Percentiles rank a stretch among this genome's conserved stretches.
Evolutionary conservation across 1,284 basidiomycete species (phyloP).

Genomic region (Wolfiporia cocos): DNA sequence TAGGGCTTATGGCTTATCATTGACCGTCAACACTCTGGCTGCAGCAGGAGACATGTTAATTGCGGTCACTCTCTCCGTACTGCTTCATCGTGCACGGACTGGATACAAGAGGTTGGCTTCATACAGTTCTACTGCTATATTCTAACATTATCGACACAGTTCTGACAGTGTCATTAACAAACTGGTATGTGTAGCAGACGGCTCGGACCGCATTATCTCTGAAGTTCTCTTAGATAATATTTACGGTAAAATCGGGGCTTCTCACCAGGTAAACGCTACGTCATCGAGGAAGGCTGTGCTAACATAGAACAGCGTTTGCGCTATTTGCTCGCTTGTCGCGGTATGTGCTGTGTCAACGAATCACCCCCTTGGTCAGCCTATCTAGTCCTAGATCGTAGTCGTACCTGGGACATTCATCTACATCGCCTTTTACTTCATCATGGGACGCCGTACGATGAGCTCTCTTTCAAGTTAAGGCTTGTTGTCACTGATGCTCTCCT

Average conservation of each 20-base stretch:
- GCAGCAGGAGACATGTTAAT: constrained; percentile 47
- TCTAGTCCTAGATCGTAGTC: constrained; percentile 34
- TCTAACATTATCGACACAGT: constrained; percentile 20
- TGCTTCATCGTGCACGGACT: constrained; percentile 44
- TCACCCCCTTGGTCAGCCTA: neutral
- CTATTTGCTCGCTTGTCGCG: constrained; percentile 45
- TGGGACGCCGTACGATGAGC: constrained; percentile 42
- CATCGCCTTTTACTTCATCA: constrained; percentile 51
- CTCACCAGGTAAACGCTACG: constrained; percentile 39
- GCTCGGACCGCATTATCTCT: neutral
- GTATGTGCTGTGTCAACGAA: constrained; percentile 24
- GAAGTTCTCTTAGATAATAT: constrained; percentile 41
- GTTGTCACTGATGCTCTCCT: too few relatives aligned
- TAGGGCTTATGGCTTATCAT: constrained; percentile 42
- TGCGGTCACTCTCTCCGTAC: constrained; percentile 39
- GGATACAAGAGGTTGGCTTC: constrained; percentile 41
- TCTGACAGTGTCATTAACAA: constrained; percentile 53
- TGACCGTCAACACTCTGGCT: constrained; percentile 48
- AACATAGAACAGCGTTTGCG: constrained; percentile 38
- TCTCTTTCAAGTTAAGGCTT: too few relatives aligned
- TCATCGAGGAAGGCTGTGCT: too few relatives aligned
- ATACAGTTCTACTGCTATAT: neutral
- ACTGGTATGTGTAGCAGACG: constrained; percentile 30
- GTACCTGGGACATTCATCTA: constrained; percentile 46
- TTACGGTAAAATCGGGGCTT: constrained; percentile 49